Percentiles rank a stretch among this genome's conserved stretches.
phyloP scores from a whole-genome alignment of 805 yeast species.

The Dipodascopsis uninucleata region DNA sequence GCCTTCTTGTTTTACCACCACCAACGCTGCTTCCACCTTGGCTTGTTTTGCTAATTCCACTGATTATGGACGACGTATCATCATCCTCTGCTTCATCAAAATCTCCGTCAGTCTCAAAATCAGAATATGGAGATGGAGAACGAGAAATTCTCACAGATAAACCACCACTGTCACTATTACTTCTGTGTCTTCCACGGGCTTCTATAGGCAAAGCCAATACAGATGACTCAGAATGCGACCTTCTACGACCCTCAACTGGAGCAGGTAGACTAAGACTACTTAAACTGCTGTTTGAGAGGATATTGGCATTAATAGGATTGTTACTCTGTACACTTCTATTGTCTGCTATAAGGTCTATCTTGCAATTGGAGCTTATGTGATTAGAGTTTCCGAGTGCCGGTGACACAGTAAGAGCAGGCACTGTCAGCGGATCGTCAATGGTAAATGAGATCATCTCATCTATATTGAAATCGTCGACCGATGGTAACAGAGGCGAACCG shows the following conservation, averaged over 20 bases:
- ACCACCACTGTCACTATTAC: not conserved
- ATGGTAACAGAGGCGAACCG: conserved; percentile 13
- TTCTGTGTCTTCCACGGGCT: not conserved
- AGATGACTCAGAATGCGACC: conserved; percentile 24
- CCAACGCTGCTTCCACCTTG: not conserved
- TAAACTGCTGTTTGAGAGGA: conserved; percentile 4
- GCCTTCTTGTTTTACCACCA: too few relatives aligned
- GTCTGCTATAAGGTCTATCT: not conserved
- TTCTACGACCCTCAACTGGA: conserved; percentile 3
- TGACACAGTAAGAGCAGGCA: not conserved
- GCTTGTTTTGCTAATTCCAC: conserved; percentile 1
- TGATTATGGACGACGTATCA: conserved; percentile 1
- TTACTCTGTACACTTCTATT: not conserved
- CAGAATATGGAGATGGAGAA: conserved; percentile 6
- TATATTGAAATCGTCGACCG: conserved; percentile 8
- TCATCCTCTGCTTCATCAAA: conserved; percentile 6
- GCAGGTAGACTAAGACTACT: too few relatives aligned
- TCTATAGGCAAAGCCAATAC: conserved; percentile 1
- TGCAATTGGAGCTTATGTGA: conserved; percentile 4
- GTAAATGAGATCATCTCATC: conserved; percentile 16
- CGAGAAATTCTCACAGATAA: not conserved
- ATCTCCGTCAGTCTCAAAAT: conserved; percentile 17
- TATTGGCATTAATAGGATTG: not conserved
- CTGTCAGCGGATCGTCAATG: conserved; percentile 7
- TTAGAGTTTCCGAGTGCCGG: not conserved